These are phyloP conservation scores for Straminergon stramineum DNA, from an alignment of 225 moss, liverwort and hornwort genomes.

Conservation along the genomic window DNA sequence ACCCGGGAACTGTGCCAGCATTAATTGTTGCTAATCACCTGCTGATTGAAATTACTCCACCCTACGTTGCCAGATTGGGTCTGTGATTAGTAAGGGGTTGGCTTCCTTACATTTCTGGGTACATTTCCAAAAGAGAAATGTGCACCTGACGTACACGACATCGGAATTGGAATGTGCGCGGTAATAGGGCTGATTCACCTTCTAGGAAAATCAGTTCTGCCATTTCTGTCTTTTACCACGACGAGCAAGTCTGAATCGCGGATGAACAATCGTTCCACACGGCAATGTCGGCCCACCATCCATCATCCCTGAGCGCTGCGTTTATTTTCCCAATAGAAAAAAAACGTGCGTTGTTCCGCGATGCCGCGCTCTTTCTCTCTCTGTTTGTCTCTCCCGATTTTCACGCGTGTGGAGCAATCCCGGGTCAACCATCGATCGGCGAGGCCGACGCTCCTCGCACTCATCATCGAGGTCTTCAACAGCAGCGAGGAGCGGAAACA, in stretches of 20 bases:
- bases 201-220: not conserved
- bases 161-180: not conserved
- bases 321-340: not conserved
- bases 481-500: not conserved
- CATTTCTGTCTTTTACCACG: not conserved
- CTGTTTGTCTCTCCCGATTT: not conserved
- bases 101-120: not conserved
- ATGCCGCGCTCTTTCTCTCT: not conserved
- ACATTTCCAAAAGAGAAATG: not conserved
- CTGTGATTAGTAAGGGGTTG: too few relatives aligned
- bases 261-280: not conserved
- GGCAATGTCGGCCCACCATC: not conserved
- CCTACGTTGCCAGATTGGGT: too few relatives aligned
- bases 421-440: not conserved
- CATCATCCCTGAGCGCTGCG: not conserved
- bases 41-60: too few relatives aligned
- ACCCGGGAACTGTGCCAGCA: too few relatives aligned
- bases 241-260: not conserved
- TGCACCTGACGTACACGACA: not conserved
- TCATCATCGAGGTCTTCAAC: not conserved
- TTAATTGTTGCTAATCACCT: too few relatives aligned
- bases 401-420: not conserved
- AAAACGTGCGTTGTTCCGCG: not conserved
- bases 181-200: not conserved
- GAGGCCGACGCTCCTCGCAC: not conserved